These are phyloP conservation scores for Halophytophthora polymorphica DNA, from an alignment of 352 stramenopile genomes.

Conservation along the genomic window DNA sequence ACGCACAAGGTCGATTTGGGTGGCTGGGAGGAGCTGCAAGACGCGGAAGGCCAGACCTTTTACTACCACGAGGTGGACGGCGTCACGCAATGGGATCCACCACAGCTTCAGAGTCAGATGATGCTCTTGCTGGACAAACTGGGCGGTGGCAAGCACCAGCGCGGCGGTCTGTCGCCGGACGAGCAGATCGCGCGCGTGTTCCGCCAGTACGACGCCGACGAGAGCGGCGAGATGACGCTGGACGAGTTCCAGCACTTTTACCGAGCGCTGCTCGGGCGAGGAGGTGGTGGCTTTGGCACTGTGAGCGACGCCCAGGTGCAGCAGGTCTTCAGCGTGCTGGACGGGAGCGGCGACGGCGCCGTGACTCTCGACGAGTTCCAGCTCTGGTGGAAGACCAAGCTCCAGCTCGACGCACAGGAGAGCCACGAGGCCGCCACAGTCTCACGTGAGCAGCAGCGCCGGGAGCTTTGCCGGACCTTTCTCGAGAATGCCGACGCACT, in stretches of 20 bases:
- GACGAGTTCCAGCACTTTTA: constrained; percentile 61
- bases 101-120: constrained; percentile 52
- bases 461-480: constrained; percentile 34
- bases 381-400: constrained; percentile 73
- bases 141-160: constrained; percentile 7
- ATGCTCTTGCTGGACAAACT: constrained; percentile 47
- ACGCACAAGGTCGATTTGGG: constrained; percentile 42
- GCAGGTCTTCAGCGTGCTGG: constrained; percentile 54
- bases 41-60: constrained; percentile 41
- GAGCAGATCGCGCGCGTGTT: constrained; percentile 69
- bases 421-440: constrained; percentile 26
- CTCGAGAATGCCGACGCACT: constrained; percentile 41
- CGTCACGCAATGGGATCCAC: constrained; percentile 65
- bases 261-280: constrained; percentile 40
- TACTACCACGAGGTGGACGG: constrained; percentile 63
- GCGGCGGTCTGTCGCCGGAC: constrained; percentile 24
- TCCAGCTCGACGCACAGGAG: constrained; percentile 53
- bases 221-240: constrained; percentile 56
- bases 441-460: constrained; percentile 18
- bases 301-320: constrained; percentile 37
- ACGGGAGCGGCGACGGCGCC: constrained; percentile 60
- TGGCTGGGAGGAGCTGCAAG: constrained; percentile 57
- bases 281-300: constrained; percentile 2
- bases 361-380: constrained; percentile 74
- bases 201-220: constrained; percentile 62